These are phyloP conservation scores for Anthostomella pinea DNA, from an alignment of 2,329 filamentous ascomycete species.

Conservation along the genomic window DNA sequence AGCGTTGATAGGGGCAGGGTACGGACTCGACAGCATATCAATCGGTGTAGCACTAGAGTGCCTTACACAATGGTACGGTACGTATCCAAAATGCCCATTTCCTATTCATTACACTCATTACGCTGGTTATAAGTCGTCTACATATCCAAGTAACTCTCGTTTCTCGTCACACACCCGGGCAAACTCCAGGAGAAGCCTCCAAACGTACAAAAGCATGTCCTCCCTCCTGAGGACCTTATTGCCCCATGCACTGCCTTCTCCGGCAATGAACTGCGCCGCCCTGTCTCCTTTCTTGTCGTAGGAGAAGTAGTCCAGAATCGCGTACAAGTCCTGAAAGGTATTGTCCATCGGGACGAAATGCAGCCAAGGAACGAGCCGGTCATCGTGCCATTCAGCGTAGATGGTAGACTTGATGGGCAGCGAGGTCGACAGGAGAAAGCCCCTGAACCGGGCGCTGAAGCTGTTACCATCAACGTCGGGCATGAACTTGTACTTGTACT, in stretches of 20 bases:
- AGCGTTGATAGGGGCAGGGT: too few relatives aligned
- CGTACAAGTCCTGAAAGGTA: constrained; percentile 63
- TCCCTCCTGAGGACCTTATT: constrained; percentile 59
- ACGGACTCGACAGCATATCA: too few relatives aligned
- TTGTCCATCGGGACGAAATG: constrained; percentile 74
- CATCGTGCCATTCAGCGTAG: constrained; percentile 74
- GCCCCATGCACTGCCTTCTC: constrained; percentile 58
- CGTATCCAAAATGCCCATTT: too few relatives aligned
- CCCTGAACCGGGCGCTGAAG: constrained; percentile 60
- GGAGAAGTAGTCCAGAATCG: constrained; percentile 62
- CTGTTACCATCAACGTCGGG: constrained; percentile 70
- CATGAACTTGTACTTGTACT: constrained; percentile 61
- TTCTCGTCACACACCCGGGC: too few relatives aligned
- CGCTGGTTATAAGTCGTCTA: too few relatives aligned
- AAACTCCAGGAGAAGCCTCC: constrained; percentile 59
- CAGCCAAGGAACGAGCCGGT: constrained; percentile 64
- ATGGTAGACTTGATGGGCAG: constrained; percentile 70
- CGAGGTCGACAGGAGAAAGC: constrained; percentile 61
- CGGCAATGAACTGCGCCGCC: constrained; percentile 58
- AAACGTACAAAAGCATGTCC: constrained; percentile 66
- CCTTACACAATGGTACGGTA: too few relatives aligned
- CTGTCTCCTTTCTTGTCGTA: constrained; percentile 52
- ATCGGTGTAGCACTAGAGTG: too few relatives aligned
- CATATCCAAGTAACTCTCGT: too few relatives aligned
- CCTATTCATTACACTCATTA: too few relatives aligned